phyloP scores from a whole-genome alignment of 768 basidiomycete species.

The Mycena alexandri region DNA sequence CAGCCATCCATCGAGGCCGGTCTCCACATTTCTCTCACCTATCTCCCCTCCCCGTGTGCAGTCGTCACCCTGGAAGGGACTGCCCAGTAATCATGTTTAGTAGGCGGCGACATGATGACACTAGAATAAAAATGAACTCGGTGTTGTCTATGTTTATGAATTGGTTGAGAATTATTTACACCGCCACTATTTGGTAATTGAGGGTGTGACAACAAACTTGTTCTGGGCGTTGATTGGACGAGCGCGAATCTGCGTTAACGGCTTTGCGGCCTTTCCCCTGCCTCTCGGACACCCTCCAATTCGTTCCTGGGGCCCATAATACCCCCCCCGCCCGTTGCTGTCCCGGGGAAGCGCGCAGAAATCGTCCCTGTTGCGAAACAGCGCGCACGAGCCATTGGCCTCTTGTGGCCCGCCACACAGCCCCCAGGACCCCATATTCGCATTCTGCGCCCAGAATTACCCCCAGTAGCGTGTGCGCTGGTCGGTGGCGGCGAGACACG shows the following conservation, averaged over 20 bases:
- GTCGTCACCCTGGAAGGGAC: too few relatives aligned
- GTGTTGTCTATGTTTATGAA: too few relatives aligned
- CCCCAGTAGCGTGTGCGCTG: not conserved
- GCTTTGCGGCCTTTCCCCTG: not conserved
- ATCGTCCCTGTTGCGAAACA: constrained; percentile 21
- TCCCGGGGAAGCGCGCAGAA: constrained; percentile 19
- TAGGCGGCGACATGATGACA: too few relatives aligned
- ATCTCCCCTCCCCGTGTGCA: too few relatives aligned
- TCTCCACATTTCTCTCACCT: too few relatives aligned
- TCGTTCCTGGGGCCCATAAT: not conserved
- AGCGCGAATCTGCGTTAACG: constrained; percentile 21
- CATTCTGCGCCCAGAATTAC: not conserved
- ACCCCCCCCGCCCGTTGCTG: not conserved
- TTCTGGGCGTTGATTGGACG: constrained; percentile 30
- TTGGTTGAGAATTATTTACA: too few relatives aligned
- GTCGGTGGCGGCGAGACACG: constrained; percentile 32
- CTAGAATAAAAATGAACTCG: too few relatives aligned
- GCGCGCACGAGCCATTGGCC: constrained; percentile 1
- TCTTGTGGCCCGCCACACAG: constrained; percentile 1
- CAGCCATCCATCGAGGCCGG: too few relatives aligned
- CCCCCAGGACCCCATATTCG: not conserved
- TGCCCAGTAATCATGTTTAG: too few relatives aligned
- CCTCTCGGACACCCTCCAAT: constrained; percentile 4
- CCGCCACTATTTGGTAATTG: constrained; percentile 1
- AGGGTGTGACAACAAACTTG: constrained; percentile 26